Evolutionary conservation across 805 yeast species (phyloP).

Genomic region (Danielia oregonensis): DNA sequence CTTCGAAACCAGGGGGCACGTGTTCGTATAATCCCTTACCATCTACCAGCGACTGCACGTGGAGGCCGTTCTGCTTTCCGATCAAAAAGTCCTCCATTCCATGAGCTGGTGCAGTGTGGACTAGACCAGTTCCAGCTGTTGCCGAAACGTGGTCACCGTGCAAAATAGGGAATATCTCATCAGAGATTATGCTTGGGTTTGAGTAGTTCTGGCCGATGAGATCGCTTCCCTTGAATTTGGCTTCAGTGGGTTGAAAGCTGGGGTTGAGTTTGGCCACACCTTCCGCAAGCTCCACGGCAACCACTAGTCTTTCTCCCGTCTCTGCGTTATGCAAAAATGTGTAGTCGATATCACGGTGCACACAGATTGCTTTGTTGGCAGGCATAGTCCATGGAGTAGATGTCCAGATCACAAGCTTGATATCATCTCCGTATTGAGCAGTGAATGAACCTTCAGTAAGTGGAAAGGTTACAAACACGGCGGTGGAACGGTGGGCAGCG

Average conservation of each 20-base stretch:
- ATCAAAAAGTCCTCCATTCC: slow-evolving; percentile 88
- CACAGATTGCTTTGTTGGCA: slow-evolving; percentile 79
- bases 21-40: slow-evolving; percentile 65
- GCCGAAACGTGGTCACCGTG: slow-evolving; percentile 81
- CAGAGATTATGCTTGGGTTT: slow-evolving; percentile 47
- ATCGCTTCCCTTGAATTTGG: slow-evolving; percentile 19
- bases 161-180: slow-evolving; percentile 51
- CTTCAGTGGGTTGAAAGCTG: slow-evolving; percentile 3
- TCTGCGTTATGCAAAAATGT: slow-evolving; percentile 34
- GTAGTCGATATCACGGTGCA: slow-evolving; percentile 58
- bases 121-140: slow-evolving; percentile 88
- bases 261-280: slow-evolving; percentile 30
- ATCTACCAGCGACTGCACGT: slow-evolving; percentile 75
- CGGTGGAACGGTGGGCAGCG: slow-evolving; percentile 60
- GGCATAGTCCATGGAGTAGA: slow-evolving; percentile 98
- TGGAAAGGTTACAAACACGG: slow-evolving; percentile 70
- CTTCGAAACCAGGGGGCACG: slow-evolving; percentile 43
- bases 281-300: slow-evolving; percentile 49
- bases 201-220: slow-evolving; percentile 40
- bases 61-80: slow-evolving; percentile 55
- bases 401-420: slow-evolving; percentile 76
- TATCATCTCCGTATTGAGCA: slow-evolving; percentile 9
- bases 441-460: slow-evolving; percentile 19
- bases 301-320: slow-evolving; percentile 46
- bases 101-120: slow-evolving; percentile 97